Evolutionary conservation across 768 basidiomycete genomes (phyloP), one percentile per base, ranked within the genome.

Genomic region (Pleurotus platypus): DNA sequence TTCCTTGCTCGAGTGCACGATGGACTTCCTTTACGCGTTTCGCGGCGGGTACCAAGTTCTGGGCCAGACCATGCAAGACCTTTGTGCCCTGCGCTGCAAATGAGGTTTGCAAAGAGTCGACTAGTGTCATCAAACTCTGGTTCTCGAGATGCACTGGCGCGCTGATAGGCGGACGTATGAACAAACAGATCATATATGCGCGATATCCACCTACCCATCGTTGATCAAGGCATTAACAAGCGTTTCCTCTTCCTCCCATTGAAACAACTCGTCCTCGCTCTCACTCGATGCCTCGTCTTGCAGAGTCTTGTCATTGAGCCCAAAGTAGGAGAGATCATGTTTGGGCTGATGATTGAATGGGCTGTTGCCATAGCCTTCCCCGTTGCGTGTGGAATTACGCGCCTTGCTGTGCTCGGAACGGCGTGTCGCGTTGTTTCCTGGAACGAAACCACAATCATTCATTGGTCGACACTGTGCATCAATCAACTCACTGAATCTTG

Each of bases 181-280:
- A 22, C 9, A 16, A 3, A 12, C 1, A 11, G 30, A 35, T 35
- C 30, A 4, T 35, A 11, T 35, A 35, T 35, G 30, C 30, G 30
- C 30, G 30, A 35, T n/a, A 5, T 20, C 11, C 35, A 58, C 69
- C 60, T 65, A 78, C 78, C 65, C 71, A 49, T 75, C 73, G 39
- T 78, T 73, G 65, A 82, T 65, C 18, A 83, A 68, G 45, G 76
- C 77, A 13, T 76, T 73, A n/a, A 81, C 72, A 35, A 84, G 71
- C 2, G 81, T 80, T n/a, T 65, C 67, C 62, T 81, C 81, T 59
- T 80, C 78, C 39, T 82, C 76, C 81, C 81, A 84, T 30, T 68
- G 65, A 63, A 81, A 82, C 60, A 59, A 61, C 55, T 63, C 57
- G 46, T 49, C 54, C 50, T 58, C 60, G 42, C 58, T 54, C 49